Base-by-base conservation (phyloP, 306 rosid genomes). In the Adenanthera pavonina region DNA sequence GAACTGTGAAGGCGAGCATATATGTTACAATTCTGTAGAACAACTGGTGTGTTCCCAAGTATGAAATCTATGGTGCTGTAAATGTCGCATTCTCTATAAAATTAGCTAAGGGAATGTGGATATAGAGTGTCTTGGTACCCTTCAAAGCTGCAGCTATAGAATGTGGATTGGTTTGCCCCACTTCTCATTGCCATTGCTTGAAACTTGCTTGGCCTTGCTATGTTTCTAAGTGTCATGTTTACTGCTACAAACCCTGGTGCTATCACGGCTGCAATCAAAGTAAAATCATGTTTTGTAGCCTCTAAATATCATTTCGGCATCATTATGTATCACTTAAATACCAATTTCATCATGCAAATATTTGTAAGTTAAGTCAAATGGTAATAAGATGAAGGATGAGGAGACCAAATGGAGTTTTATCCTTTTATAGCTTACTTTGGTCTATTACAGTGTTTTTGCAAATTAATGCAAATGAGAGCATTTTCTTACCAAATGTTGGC, bases 41-140 rank as follows among this genome's bases (percentile, higher is more conserved):
- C 89, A 48, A 84, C 91, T 0, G 87, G 90, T 2, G 92, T 90
- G 38, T 91, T 91, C 13, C 95, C 91, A 43, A 89, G 85, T 73
- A 89, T 91, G 92, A 91, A 89, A 54, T 91, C 95, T 8, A 89
- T 88, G 1, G 92, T 89, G 54, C 94, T 90, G 56, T 84, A 91
- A 33, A 91, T 86, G 78, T 87, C 90, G 56, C 92, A 89, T 51
- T 89, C 92, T 71, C 89, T 62, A 79, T 87, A 91, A 84, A 91
- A 89, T 69, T 91, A 91, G 15, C 94, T 84, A 3, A 87, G 82
- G 47, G 92, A 82, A 75, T 89, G 91, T 3, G 92, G 62, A 80
- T 87, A 89, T 1, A 91, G 76, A 0, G 94, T 89, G 87, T 85
- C 94, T 72, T 91, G 94, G 86, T 91, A 91, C 0, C 75, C 94